Base-by-base conservation (phyloP, 305 asterid species). In the Lippia alba region DNA sequence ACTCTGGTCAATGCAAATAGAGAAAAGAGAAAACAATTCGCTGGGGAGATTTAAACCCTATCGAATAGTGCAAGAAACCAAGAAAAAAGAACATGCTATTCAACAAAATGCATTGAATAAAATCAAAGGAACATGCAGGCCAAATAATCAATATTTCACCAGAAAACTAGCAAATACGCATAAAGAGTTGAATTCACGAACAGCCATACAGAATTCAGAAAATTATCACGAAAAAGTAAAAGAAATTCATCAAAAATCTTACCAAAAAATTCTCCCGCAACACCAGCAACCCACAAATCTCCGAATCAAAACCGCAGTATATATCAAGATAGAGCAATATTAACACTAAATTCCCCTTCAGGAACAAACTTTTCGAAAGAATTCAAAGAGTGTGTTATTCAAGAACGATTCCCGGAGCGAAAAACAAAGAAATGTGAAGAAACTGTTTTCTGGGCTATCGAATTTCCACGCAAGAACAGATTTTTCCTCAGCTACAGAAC, bases 221-320 rank as follows among this genome's bases (percentile, higher is more conserved):
- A 36, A 58, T 24, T 24, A 24, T 24, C 30, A 24, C 30, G 30
- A 24, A 24, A 10, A 20, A n/a, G 4, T 7, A 30, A 3, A 24
- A 24, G 53, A 34, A 70, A 56, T 16, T 33, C 54, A 19, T 24
- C 34, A 69, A 49, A 49, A 51, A 69, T 54, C 79, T 72, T 20
- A 65, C 81, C 76, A 63, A 63, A 36, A 8, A 18, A 34, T 64
- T 51, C 30, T 48, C 57, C 39, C 15, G 33, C 65, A 18, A 57
- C 30, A 9, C 24, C 49, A 15, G 58, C 40, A 56, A 19, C 64
- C 61, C 24, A 57, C 9, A 45, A 53, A 45, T 30, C 18, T 24
- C 12, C 64, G 15, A 8, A 39, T 48, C 12, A 56, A 34, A 59
- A 62, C 24, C 49, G 33, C 34, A 61, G 62, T 32, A 53, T 7